Conservation (phyloP, 2,329 filamentous ascomycete genomes). For the Hypoxylon sp. region DNA sequence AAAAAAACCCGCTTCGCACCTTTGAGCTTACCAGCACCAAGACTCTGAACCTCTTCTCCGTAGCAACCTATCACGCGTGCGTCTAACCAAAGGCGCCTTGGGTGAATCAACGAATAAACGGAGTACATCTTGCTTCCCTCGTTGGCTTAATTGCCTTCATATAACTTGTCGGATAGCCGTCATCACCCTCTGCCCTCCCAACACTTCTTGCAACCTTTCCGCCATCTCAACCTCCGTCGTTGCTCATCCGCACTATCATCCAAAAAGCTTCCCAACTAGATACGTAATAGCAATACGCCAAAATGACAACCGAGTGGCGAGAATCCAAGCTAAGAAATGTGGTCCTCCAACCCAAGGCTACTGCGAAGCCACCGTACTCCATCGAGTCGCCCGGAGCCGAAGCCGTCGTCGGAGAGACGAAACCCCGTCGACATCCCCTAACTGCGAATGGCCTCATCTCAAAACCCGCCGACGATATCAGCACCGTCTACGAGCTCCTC, state of each 20-base stretch:
- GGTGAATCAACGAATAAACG: constrained; percentile 19
- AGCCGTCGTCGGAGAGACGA: constrained; percentile 79
- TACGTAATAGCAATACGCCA: constrained; percentile 28
- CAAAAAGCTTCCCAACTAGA: constrained; percentile 13
- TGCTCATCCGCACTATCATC: constrained; percentile 5
- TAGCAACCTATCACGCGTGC: constrained; percentile 9
- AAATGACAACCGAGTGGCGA: constrained; percentile 52
- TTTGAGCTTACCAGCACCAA: constrained; percentile 20
- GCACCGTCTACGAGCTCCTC: constrained; percentile 83
- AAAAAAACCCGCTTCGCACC: constrained; percentile 33
- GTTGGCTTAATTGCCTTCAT: constrained; percentile 12
- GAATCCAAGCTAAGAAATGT: constrained; percentile 52
- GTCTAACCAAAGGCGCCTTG: constrained; percentile 9
- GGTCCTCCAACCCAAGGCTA: constrained; percentile 62
- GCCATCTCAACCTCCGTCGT: constrained; percentile 4
- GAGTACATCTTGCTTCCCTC: not conserved
- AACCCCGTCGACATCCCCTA: constrained; percentile 76
- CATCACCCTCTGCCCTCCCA: constrained; percentile 12
- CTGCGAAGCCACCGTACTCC: constrained; percentile 75
- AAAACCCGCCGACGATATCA: constrained; percentile 74
- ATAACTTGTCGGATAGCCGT: constrained; percentile 6
- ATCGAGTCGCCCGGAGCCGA: constrained; percentile 76
- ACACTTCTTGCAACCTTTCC: not conserved
- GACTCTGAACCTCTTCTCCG: constrained; percentile 20
- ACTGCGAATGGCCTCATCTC: constrained; percentile 74